These are phyloP conservation scores for Nakazawaea ernobii DNA, from an alignment of 805 yeast genomes.

Conservation along the genomic window DNA sequence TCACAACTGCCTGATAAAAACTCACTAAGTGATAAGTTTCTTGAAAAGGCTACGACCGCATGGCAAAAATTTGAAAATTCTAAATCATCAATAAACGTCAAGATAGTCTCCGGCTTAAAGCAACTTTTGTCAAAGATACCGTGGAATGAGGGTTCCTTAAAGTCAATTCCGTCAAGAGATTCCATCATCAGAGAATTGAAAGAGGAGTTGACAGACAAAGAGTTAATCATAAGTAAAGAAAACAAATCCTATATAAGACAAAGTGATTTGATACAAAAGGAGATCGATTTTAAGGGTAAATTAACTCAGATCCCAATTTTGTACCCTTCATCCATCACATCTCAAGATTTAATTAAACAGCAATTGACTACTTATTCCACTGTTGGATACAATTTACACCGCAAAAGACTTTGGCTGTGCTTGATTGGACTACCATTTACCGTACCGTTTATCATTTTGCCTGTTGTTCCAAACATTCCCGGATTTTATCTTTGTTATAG, in stretches of 20 bases:
- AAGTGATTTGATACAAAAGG: slow-evolving; percentile 1
- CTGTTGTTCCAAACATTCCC: slow-evolving; percentile 88
- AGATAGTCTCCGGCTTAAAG: slow-evolving; percentile 49
- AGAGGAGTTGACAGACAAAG: slow-evolving; percentile 17
- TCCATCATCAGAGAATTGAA: slow-evolving; percentile 48
- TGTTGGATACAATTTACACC: slow-evolving; percentile 46
- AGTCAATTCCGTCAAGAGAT: slow-evolving; percentile 67
- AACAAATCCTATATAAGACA: background rate
- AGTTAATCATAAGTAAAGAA: slow-evolving; percentile 1
- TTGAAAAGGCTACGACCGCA: slow-evolving; percentile 42
- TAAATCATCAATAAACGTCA: slow-evolving; percentile 47
- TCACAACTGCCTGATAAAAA: slow-evolving; percentile 20
- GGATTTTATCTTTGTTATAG: slow-evolving; percentile 82
- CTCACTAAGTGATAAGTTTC: slow-evolving; percentile 34
- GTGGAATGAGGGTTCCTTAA: slow-evolving; percentile 73
- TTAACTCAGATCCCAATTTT: slow-evolving; percentile 38
- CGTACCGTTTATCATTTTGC: slow-evolving; percentile 73
- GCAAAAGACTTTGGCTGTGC: slow-evolving; percentile 46
- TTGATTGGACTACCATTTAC: slow-evolving; percentile 68
- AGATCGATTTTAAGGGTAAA: slow-evolving; percentile 15
- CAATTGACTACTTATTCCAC: slow-evolving; percentile 39
- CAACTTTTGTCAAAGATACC: slow-evolving; percentile 57
- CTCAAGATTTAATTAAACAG: slow-evolving; percentile 21
- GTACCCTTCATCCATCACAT: slow-evolving; percentile 38
- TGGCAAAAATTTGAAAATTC: slow-evolving; percentile 64